Evolutionary conservation across 2,329 filamentous ascomycete species (phyloP), one percentile per base, ranked within the genome.

Genomic region (Periconia sp.): DNA sequence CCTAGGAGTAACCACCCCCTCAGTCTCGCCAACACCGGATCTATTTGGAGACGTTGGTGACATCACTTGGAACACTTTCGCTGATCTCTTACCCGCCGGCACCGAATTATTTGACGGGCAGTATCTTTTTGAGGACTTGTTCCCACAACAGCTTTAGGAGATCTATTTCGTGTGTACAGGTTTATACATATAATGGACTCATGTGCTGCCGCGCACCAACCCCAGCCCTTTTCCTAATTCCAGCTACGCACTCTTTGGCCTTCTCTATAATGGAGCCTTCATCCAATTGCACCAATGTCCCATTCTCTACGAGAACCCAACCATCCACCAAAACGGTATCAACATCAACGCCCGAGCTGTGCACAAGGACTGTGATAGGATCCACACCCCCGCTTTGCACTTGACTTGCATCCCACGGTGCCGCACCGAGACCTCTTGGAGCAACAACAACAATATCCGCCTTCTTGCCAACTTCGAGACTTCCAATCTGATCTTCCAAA

Each of bases 381-480:
- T 72, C 71, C 1, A 74, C 54, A 0, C 74, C 73, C 56, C 62
- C 31, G 48, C n/a, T 41, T n/a, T 40, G 5, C 18, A 72, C 52
- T 45, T 71, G 62, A 2, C 50, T 54, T 27, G 71, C 68, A 45
- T 74, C 72, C 67, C 72, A 78, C 1, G 76, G 76, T 54, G 73
- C 71, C 20, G 59, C 65, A n/a, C 70, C 62, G 8, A 74, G 61
- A 1, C 68, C 68, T 14, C 66, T 63, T 2, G 67, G 60, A 44
- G 71, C 35, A 59, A 66, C 56, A 23, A 65, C 66, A 1, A 77
- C 74, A 40, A 78, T 69, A 52, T 78, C 74, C 0, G 75, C 75
- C 52, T 76, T 77, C 63, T 77, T 78, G 1, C 74, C 74, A 6
- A 72, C 57, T 50, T 76, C 73, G 17, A 77, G 45, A 45, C 69